These are phyloP conservation scores for Hyaloperonospora arabidopsidis DNA, from an alignment of 352 stramenopile species.

Conservation along the genomic window DNA sequence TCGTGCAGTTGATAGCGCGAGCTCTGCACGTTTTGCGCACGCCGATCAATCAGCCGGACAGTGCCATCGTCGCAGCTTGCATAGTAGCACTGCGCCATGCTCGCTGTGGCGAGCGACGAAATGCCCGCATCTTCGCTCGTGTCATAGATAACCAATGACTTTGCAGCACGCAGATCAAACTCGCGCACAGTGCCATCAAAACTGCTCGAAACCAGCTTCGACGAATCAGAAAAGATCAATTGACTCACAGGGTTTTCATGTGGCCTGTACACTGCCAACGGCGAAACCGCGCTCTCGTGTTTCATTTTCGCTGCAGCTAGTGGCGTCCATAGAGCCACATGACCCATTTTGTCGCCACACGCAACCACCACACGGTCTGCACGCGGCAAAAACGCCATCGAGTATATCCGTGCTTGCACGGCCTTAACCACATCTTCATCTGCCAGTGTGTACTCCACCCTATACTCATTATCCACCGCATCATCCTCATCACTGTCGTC, in stretches of 20 bases:
- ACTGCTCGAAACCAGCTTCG: conserved; percentile 57
- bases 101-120: conserved; percentile 42
- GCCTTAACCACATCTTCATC: conserved; percentile 66
- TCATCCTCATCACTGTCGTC: not conserved
- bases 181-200: conserved; percentile 62
- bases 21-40: conserved; percentile 22
- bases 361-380: conserved; percentile 52
- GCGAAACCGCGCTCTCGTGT: conserved; percentile 9
- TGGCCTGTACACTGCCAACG: conserved; percentile 55
- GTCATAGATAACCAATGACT: conserved; percentile 52
- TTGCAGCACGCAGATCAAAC: conserved; percentile 55
- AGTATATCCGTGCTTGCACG: conserved; percentile 63
- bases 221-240: conserved; percentile 52
- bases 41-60: conserved; percentile 48
- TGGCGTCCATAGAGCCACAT: conserved; percentile 63
- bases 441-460: conserved; percentile 46
- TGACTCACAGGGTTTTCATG: conserved; percentile 59
- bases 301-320: conserved; percentile 10
- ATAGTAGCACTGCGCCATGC: conserved; percentile 31
- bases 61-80: conserved; percentile 57
- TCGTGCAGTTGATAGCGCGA: conserved; percentile 54
- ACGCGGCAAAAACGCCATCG: conserved; percentile 66
- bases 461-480: conserved; percentile 17
- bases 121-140: conserved; percentile 39
- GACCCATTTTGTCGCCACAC: conserved; percentile 65